Percentiles rank a stretch among this genome's conserved stretches.
Evolutionary conservation across 805 yeast species (phyloP).

Genomic region (Novakomyces olei): DNA sequence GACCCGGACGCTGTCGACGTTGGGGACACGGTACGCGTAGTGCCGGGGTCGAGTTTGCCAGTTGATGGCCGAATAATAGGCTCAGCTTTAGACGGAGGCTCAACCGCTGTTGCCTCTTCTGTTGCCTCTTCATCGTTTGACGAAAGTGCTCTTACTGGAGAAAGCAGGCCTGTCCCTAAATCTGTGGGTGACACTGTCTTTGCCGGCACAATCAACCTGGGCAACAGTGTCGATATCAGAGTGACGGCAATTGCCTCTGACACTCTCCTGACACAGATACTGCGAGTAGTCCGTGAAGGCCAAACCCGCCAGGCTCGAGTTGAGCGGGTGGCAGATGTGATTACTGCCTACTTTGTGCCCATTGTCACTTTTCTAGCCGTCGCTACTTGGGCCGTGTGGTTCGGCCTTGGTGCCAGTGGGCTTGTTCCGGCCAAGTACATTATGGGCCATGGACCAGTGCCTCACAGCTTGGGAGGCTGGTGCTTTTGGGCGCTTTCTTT

Average conservation of each 20-base stretch:
- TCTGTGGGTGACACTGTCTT: constrained; percentile 37
- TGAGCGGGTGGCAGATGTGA: constrained; percentile 42
- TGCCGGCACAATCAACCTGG: constrained; percentile 79
- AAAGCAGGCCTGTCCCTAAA: constrained; percentile 55
- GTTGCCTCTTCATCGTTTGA: constrained; percentile 65
- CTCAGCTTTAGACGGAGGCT: too few relatives aligned
- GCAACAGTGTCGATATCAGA: constrained; percentile 39
- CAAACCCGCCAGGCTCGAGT: constrained; percentile 35
- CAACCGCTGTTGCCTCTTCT: too few relatives aligned
- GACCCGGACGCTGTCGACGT: constrained; percentile 46
- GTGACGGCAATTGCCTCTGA: constrained; percentile 57
- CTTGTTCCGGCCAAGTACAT: constrained; percentile 26
- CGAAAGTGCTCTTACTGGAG: constrained; percentile 85
- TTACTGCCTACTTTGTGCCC: constrained; percentile 59
- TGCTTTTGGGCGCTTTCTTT: constrained; percentile 49
- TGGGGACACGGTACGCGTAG: constrained; percentile 51
- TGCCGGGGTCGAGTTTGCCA: constrained; percentile 76
- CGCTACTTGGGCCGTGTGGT: constrained; percentile 48
- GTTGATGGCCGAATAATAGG: constrained; percentile 67
- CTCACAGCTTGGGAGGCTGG: constrained; percentile 32
- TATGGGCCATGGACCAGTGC: constrained; percentile 23
- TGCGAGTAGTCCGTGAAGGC: constrained; percentile 66
- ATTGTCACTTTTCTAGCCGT: constrained; percentile 39
- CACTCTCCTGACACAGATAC: constrained; percentile 73
- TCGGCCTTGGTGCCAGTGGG: constrained; percentile 31